Conservation (phyloP, 768 basidiomycete genomes). For the Leccinum fibrillosum region DNA sequence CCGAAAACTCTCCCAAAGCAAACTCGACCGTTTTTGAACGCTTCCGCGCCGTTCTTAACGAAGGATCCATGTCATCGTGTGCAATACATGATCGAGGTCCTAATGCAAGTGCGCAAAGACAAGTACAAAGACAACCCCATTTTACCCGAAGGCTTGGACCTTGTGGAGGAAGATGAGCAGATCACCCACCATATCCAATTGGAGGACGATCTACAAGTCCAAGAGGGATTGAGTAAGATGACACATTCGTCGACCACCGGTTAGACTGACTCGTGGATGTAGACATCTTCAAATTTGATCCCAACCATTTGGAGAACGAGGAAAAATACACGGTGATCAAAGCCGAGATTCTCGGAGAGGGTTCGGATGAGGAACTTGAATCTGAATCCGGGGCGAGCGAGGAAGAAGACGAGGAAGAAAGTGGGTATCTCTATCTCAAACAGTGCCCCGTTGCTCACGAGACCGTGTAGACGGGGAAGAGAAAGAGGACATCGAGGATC, state of each 20-base stretch:
- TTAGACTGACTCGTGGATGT: slow-evolving; percentile 10
- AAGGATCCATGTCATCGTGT: slow-evolving; percentile 93
- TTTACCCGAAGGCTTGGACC: slow-evolving; percentile 88
- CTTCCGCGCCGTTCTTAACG: slow-evolving; percentile 95
- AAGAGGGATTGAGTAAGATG: slow-evolving; percentile 87
- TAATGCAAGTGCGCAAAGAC: slow-evolving; percentile 99
- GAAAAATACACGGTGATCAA: slow-evolving; percentile 92
- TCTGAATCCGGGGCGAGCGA: slow-evolving; percentile 63
- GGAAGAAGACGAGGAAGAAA: slow-evolving; percentile 64
- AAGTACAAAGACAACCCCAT: slow-evolving; percentile 99
- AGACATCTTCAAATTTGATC: slow-evolving; percentile 97
- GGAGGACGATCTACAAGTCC: slow-evolving; percentile 91
- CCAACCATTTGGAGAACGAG: slow-evolving; percentile 86
- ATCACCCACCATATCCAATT: slow-evolving; percentile 92
- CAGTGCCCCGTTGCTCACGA: slow-evolving; percentile 27
- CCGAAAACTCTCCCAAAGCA: slow-evolving; percentile 91
- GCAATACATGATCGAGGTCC: slow-evolving; percentile 99
- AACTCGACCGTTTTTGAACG: slow-evolving; percentile 95
- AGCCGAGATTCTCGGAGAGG: slow-evolving; percentile 89
- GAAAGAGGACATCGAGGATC: slow-evolving; percentile 90
- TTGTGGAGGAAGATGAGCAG: slow-evolving; percentile 98
- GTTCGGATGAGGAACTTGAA: slow-evolving; percentile 57
- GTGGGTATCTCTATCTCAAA: slow-evolving; percentile 29
- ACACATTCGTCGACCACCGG: neutral
- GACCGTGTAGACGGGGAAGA: slow-evolving; percentile 55